Evolutionary conservation across 129 eudicot species (phyloP), one percentile per base, ranked within the genome.

Genomic region (Artemisia argyi): DNA sequence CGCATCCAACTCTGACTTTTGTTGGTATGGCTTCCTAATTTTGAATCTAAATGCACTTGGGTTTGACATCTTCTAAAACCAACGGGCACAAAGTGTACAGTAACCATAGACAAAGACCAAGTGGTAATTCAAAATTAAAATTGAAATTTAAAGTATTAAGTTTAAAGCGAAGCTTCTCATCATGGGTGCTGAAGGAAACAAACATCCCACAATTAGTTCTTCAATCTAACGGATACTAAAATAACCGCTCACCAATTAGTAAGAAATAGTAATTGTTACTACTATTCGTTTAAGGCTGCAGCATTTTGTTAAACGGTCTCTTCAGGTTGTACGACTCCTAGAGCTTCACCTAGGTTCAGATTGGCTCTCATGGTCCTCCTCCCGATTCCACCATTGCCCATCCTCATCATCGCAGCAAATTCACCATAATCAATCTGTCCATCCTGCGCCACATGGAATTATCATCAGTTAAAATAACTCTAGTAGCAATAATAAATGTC

Each of bases 351-450:
- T 65, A 89, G 77, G 76, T 85, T 86, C 16, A 92, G 69, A 47
- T 80, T 83, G 46, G 80, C 62, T 73, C 96, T 84, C 86, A 88
- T 91, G 44, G 92, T 92, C 84, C 95, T 85, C 79, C 97, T 82
- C 22, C 97, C 97, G 15, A 84, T 46, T 42, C 88, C 91, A 4
- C 89, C 97, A 70, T 85, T 92, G 62, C 96, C 98, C 63, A 85
- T 92, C 79, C 98, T 85, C 98, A 92, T 92, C 98, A 92, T 92
- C 1, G 96, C 98, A 22, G 96, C 91, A 73, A 92, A 92, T 72
- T 92, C 98, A 42, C 86, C 92, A 32, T 92, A 92, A 78, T 92
- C 98, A 66, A 92, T 92, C 80, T 92, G 98, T 64, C 98, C 98
- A 78, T 92, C 98, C 98, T 92, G 95, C 77, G 80, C 44, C 46